Conservation (phyloP, 345 rosid species). For the Eucalyptus lansdowneana region DNA sequence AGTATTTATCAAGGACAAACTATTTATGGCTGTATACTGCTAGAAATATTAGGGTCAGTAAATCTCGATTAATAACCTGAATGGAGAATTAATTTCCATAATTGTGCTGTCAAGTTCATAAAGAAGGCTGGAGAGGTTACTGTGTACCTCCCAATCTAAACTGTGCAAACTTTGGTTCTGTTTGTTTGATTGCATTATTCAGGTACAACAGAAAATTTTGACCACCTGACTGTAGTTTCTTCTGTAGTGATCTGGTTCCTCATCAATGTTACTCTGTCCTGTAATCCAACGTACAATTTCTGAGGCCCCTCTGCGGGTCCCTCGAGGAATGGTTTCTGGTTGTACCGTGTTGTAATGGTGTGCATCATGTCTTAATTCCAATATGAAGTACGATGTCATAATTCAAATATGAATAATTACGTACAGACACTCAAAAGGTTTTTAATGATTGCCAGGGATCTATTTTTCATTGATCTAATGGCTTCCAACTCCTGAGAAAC, state of each 20-base stretch:
- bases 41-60: neutral
- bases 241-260: neutral
- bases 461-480: neutral
- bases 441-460: neutral
- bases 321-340: neutral
- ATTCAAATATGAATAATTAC: neutral
- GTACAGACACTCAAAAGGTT: neutral
- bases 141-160: neutral
- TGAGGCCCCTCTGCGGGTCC: neutral
- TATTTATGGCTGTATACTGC: neutral
- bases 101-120: neutral
- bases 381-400: neutral
- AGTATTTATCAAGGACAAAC: neutral
- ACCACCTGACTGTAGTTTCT: neutral
- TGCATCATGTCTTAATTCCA: neutral
- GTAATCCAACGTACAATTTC: neutral
- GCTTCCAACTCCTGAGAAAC: neutral
- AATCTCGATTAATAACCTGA: neutral
- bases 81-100: neutral
- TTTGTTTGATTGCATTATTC: neutral
- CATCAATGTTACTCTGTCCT: neutral
- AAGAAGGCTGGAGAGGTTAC: neutral
- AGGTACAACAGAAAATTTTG: neutral
- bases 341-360: neutral
- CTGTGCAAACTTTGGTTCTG: neutral